phyloP scores from a whole-genome alignment of 169 alveolate species.

The Plasmodium relictum region DNA sequence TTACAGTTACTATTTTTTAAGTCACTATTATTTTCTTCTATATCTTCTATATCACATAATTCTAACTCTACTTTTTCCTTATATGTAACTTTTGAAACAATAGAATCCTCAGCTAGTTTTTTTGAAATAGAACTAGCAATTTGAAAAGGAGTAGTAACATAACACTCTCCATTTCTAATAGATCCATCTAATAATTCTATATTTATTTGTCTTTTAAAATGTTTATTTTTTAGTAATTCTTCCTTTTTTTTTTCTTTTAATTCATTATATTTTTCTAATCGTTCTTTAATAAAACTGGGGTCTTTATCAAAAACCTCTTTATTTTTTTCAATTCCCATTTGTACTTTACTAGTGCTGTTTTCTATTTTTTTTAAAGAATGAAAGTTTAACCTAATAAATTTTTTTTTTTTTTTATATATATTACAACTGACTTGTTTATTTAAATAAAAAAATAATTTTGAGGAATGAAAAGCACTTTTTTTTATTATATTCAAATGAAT shows the following conservation, averaged over 20 bases:
- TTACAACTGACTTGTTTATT: neutral
- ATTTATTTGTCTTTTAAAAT: conserved; percentile 88
- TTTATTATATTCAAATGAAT: neutral
- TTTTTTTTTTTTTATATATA: neutral
- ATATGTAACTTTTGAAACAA: conserved; percentile 93
- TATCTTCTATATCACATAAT: conserved; percentile 89
- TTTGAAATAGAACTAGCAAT: conserved; percentile 93
- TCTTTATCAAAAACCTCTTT: conserved; percentile 9
- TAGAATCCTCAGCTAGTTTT: conserved; percentile 90
- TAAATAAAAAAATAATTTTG: neutral
- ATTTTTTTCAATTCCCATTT: conserved; percentile 12
- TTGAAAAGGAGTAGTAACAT: conserved; percentile 94
- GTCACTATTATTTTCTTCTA: neutral
- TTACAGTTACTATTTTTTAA: neutral
- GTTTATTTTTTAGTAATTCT: conserved; percentile 37
- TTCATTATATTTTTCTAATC: conserved; percentile 43
- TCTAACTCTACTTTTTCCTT: conserved; percentile 79
- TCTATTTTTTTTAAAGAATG: neutral
- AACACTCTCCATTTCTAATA: conserved; percentile 89
- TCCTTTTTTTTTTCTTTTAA: conserved; percentile 76
- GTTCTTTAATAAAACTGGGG: conserved; percentile 40
- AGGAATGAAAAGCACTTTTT: conserved; percentile 1
- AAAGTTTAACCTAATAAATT: neutral
- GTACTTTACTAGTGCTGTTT: neutral
- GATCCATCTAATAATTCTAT: conserved; percentile 94